Evolutionary conservation across 2,329 filamentous ascomycete genomes (phyloP).

Genomic region (Fusarium sp.): DNA sequence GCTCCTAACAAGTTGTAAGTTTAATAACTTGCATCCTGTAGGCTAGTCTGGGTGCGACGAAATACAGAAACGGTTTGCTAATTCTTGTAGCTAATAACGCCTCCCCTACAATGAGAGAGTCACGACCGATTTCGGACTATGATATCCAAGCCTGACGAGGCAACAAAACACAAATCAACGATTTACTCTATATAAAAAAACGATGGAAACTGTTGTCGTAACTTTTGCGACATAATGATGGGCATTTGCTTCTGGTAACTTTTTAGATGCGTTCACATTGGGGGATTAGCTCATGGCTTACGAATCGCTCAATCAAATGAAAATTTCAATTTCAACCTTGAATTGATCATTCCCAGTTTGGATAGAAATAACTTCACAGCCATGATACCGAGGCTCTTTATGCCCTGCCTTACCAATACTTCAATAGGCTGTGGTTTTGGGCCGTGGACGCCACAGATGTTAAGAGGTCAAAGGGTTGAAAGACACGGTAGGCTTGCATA

Average conservation of each 20-base stretch:
- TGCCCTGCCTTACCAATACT: background rate
- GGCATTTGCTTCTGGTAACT: slow-evolving; percentile 31
- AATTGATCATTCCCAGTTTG: slow-evolving; percentile 9
- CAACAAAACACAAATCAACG: slow-evolving; percentile 28
- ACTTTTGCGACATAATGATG: slow-evolving; percentile 36
- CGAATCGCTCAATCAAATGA: slow-evolving; percentile 33
- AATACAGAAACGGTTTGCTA: slow-evolving; percentile 20
- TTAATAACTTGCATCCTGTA: slow-evolving; percentile 24
- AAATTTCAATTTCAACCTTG: slow-evolving; percentile 25
- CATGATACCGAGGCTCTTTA: background rate
- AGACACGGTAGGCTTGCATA: background rate
- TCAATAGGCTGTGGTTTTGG: background rate
- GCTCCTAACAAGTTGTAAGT: slow-evolving; percentile 83
- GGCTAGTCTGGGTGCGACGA: slow-evolving; percentile 13
- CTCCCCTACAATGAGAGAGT: slow-evolving; percentile 18
- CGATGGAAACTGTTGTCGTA: slow-evolving; percentile 25
- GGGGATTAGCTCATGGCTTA: slow-evolving; percentile 27
- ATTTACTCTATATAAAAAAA: slow-evolving; percentile 30
- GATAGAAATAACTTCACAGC: background rate
- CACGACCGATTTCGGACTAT: slow-evolving; percentile 36
- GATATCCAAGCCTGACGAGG: slow-evolving; percentile 27
- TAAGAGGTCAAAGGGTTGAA: background rate
- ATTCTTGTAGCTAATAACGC: slow-evolving; percentile 40
- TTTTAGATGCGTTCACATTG: slow-evolving; percentile 35
- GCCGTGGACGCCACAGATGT: slow-evolving; percentile 23